These are phyloP conservation scores for Volvox carteri DNA, from an alignment of 163 green algal genomes.

Conservation along the genomic window DNA sequence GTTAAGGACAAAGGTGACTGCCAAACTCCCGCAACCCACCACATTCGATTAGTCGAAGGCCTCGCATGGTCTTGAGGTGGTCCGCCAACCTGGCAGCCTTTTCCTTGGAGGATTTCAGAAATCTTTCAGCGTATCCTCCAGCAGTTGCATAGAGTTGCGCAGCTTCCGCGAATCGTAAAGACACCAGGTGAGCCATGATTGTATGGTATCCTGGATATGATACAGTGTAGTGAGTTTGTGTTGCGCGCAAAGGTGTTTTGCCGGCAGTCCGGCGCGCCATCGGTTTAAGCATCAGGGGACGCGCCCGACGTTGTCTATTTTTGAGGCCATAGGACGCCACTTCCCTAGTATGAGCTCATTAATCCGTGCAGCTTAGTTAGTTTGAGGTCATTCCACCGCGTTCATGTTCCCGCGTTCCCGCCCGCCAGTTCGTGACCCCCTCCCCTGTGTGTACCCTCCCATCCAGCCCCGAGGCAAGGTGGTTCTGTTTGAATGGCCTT, in stretches of 20 bases:
- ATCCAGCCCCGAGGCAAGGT: neutral
- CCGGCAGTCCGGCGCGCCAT: neutral
- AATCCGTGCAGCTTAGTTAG: no score
- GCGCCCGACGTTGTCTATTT: no score
- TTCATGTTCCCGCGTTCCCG: neutral
- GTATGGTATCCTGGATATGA: neutral
- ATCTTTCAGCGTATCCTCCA: neutral
- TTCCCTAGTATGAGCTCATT: no score
- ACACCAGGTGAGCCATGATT: neutral
- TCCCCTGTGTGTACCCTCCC: neutral
- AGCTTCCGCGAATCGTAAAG: neutral
- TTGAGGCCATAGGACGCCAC: no score
- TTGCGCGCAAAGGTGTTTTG: neutral
- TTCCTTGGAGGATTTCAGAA: neutral
- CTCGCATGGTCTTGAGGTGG: neutral
- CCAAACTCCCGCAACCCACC: neutral
- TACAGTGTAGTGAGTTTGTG: neutral
- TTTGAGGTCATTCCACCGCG: neutral
- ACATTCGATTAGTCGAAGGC: neutral
- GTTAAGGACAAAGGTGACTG: neutral
- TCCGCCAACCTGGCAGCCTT: neutral
- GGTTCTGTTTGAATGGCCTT: neutral
- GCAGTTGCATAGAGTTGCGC: slow-evolving; percentile 23
- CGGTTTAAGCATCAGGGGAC: neutral
- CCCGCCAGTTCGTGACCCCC: neutral